These are phyloP conservation scores for Penicillium roqueforti DNA, from an alignment of 495 filamentous ascomycete genomes.

Conservation along the genomic window DNA sequence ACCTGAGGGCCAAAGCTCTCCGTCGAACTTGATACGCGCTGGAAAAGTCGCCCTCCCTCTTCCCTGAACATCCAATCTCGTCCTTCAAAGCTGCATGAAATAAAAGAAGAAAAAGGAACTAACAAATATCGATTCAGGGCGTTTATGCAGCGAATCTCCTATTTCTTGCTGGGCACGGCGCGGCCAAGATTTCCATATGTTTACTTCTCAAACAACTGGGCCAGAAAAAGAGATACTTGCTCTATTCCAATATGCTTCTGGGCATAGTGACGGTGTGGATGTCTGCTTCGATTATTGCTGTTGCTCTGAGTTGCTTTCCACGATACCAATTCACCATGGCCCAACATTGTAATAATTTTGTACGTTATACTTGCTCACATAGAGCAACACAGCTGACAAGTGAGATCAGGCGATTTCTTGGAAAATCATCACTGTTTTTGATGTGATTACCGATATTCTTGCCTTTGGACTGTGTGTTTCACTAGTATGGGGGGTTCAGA, in stretches of 20 bases:
- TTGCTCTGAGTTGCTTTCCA: background rate
- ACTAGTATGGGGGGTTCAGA: background rate
- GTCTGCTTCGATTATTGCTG: background rate
- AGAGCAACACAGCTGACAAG: background rate
- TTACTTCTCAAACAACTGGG: constrained; percentile 4
- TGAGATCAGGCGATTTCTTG: background rate
- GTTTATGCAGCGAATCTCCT: background rate
- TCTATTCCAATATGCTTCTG: background rate
- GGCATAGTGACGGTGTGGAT: background rate
- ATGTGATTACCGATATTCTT: background rate
- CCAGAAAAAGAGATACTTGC: background rate
- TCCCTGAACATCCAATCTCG: background rate
- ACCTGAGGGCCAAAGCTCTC: background rate
- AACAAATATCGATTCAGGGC: background rate
- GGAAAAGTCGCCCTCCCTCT: background rate
- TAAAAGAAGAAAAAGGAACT: background rate
- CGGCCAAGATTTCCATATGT: constrained; percentile 5
- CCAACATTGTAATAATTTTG: background rate
- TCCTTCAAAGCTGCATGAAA: background rate
- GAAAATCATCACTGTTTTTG: background rate
- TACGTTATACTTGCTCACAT: background rate
- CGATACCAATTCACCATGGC: background rate
- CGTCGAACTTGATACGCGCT: background rate
- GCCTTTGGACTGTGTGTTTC: background rate
- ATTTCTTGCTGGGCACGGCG: constrained; percentile 1